Evolutionary conservation across 352 stramenopile species (phyloP), one percentile per base, ranked within the genome.

Genomic region (Peronospora farinosa): DNA sequence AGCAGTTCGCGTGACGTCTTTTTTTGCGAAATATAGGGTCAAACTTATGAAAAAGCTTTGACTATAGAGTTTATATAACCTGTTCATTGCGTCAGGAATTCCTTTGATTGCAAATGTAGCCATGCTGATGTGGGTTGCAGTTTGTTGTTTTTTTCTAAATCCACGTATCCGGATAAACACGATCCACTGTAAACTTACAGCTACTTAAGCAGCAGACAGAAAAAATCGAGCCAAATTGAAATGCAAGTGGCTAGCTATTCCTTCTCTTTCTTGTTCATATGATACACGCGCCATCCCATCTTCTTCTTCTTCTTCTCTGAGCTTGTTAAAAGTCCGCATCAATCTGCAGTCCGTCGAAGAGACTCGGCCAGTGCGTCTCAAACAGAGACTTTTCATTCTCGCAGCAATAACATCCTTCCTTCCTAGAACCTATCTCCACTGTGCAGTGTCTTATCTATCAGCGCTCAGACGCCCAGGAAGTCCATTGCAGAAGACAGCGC

Each of bases 401-500:
- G 42, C 37, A 43, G 36, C 23, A 42, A 8, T 13, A 1, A 32
- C 6, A 7, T 0, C 28, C 10, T 32, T 12, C 7, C 28, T 32
- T 32, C 28, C 28, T 9, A 11, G 10, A 32, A 12, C 8, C 28
- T 12, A 1, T 12, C 1, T 32, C 28, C 28, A 32, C 7, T 0
- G 12, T 13, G 12, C 21, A 45, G 12, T 23, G 19, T 33, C 11
- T 16, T 12, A 21, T 35, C 23, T 23, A 6, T 19, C 58, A 5
- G 16, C 8, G 6, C 5, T 70, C 85, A 92, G 39, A 92, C 69
- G 40, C 80, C 80, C 38, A 93, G 72, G 44, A 93, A 93, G 57
- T 93, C 83, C 78, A 93, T 90, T 31, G 83, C 83, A 43, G 80
- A 88, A 35, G 76, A 85, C 10, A 93, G 51, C 32, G 83, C 83